phyloP scores from a whole-genome alignment of 2,329 filamentous ascomycete species.

The Fusarium caatingaense region DNA sequence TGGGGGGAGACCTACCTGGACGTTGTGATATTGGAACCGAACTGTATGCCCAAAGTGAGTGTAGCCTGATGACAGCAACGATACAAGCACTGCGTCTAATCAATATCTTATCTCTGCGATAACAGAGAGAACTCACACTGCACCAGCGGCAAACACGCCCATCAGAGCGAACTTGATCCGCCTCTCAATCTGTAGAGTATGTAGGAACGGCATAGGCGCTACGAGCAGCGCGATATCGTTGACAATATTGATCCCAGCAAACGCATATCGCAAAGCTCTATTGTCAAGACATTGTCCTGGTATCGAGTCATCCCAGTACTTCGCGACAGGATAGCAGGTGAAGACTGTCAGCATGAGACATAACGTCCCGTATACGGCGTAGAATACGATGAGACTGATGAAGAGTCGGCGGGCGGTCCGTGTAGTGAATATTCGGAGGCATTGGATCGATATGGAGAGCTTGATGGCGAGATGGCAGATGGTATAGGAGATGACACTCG shows the following conservation, averaged over 20 bases:
- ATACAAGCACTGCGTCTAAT: neutral
- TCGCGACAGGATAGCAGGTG: slow-evolving; percentile 1
- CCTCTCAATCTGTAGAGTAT: neutral
- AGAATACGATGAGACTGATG: neutral
- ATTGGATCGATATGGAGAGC: neutral
- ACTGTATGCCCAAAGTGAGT: neutral
- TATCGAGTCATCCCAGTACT: slow-evolving; percentile 4
- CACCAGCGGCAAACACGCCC: slow-evolving; percentile 1
- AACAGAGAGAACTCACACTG: neutral
- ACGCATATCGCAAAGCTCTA: neutral
- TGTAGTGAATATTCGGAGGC: neutral
- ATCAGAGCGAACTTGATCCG: neutral
- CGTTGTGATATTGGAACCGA: neutral
- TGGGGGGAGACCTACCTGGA: too few relatives aligned
- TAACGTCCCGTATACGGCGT: neutral
- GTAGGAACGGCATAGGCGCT: neutral
- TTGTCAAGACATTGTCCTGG: neutral
- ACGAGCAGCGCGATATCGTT: neutral
- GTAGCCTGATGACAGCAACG: neutral
- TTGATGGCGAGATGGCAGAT: slow-evolving; percentile 2
- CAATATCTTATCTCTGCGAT: accelerated
- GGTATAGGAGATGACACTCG: neutral
- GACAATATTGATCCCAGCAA: slow-evolving; percentile 4
- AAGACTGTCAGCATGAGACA: slow-evolving; percentile 1
- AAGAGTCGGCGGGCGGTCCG: neutral